Base-by-base conservation (phyloP, 2,329 filamentous ascomycete genomes). In the Massarina eburnea region DNA sequence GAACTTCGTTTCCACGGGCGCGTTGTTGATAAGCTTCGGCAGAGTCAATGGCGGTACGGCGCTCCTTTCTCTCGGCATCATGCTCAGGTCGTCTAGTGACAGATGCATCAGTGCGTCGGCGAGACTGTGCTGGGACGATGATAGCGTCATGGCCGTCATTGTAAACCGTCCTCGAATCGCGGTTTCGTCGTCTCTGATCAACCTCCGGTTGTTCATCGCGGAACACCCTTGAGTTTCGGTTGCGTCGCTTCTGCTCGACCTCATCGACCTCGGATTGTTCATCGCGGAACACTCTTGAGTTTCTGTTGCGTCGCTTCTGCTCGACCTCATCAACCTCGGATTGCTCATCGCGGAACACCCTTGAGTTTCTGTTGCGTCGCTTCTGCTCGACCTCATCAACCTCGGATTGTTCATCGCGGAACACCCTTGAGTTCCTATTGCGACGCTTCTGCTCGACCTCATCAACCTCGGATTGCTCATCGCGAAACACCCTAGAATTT, bases 11-110 rank as follows among this genome's bases (percentile, higher is more conserved):
- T 20, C 67, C 67, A 32, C 67, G 66, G 14, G 48, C 57, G 14
- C 46, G 45, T 17, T 52, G 62, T 22, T 66, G 64, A 41, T 70
- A 68, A 4, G 62, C 57, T 41, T 69, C 59, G 12, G 61, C 62
- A 24, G 43, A 57, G 20, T 48, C 56, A 20, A 40, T 52, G 24
- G 42, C 50, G 12, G 41, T 48, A 10, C 43, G 49, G 30, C 47
- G 56, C 32, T 55, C 43, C 37, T 56, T 62, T 17, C 45, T 37
- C 33, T 61, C 57, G 2, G 46, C 37, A 4, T 49, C 38, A 17
- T 58, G 51, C 8, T 62, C 57, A 26, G 55, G 49, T 24, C 51
- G 49, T 36, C 52, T 59, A 37, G 55, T 54, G 12, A 43, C 6
- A 14, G 60, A 59, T 1, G 37, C 38, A 19, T 62, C 59, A 4